Evolutionary conservation across 1,284 basidiomycete genomes (phyloP), one percentile per base, ranked within the genome.

Genomic region (Rhodotorula sp.): DNA sequence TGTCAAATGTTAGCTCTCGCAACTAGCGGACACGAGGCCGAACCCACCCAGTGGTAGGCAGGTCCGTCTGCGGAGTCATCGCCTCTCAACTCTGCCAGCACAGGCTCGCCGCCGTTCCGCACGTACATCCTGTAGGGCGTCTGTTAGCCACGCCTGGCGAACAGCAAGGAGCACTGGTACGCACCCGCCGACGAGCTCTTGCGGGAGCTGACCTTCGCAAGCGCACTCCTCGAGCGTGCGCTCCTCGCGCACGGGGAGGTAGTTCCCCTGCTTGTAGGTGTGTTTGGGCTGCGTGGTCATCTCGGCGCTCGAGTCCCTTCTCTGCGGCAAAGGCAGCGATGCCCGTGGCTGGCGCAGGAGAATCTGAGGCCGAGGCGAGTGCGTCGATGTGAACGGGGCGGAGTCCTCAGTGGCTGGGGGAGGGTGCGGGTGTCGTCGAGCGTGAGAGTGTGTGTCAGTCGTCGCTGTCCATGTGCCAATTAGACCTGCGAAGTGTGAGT

Each of bases 81-180:
- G 22, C 62, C 59, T 17, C 39, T 32, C 49, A 39, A n/a, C 36
- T 61, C 59, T 22, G 49, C 59, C 9, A 68, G 60, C 0, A 70
- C 77, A 1, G 83, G 82, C 66, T 84, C 83, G n/a, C 82, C 81
- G 19, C 83, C 83, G 68, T 84, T 84, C 54, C 83, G 76, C 39
- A 84, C 79, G 69, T 84, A 84, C 76, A 72, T 53, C 7, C 70
- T 72, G 60, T 22, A 6, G 9, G 3, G 30, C 0, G 15, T 20
- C 39, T 2, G 51, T 65, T 27, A 65, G 53, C 32, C 2, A 39
- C 7, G 13, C 8, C 24, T 4, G 22, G 17, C 9, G 32, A 24
- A 2, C 29, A 6, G 4, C 13, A 49, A 1, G 13, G 58, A 2
- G n/a, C 6, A 30, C 44, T 39, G 19, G 11, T 44, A 44, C 63